Evolutionary conservation across 2,329 filamentous ascomycete species (phyloP).

Genomic region (Hymenoscyphus salicellus): DNA sequence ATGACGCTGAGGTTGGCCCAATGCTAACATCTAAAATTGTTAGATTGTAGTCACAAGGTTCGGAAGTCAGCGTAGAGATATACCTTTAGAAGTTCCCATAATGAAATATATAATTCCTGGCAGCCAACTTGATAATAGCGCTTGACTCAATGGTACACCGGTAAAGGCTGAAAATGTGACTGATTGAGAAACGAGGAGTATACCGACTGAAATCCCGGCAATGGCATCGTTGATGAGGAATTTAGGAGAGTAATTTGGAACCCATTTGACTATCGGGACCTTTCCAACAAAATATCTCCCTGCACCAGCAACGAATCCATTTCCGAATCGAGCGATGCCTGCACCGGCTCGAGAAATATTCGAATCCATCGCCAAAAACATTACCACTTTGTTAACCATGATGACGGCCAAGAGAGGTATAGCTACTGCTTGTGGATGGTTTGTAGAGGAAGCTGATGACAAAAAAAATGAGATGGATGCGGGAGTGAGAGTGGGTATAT

Average conservation of each 20-base stretch:
- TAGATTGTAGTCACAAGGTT: constrained; percentile 4
- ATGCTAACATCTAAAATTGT: constrained; percentile 51
- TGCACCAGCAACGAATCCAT: constrained; percentile 40
- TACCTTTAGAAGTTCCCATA: constrained; percentile 61
- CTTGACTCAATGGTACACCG: constrained; percentile 59
- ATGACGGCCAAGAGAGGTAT: neutral
- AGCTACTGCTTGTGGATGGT: neutral
- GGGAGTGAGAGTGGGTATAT: neutral
- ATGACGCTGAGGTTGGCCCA: constrained; percentile 63
- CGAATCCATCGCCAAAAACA: constrained; percentile 12
- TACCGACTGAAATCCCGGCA: constrained; percentile 57
- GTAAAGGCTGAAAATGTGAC: constrained; percentile 60
- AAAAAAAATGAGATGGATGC: neutral
- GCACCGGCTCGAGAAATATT: constrained; percentile 19
- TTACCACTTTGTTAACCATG: neutral
- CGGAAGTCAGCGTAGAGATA: constrained; percentile 27
- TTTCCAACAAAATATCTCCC: constrained; percentile 58
- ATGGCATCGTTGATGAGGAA: constrained; percentile 62
- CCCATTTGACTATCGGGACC: constrained; percentile 58
- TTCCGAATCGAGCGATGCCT: constrained; percentile 15
- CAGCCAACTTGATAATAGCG: constrained; percentile 58
- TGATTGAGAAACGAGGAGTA: constrained; percentile 59
- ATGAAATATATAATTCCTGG: constrained; percentile 56
- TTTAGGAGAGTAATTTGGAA: constrained; percentile 57
- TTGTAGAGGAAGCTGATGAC: neutral